Evolutionary conservation across 495 filamentous ascomycete species (phyloP).

Genomic region (Penicillium salamii): DNA sequence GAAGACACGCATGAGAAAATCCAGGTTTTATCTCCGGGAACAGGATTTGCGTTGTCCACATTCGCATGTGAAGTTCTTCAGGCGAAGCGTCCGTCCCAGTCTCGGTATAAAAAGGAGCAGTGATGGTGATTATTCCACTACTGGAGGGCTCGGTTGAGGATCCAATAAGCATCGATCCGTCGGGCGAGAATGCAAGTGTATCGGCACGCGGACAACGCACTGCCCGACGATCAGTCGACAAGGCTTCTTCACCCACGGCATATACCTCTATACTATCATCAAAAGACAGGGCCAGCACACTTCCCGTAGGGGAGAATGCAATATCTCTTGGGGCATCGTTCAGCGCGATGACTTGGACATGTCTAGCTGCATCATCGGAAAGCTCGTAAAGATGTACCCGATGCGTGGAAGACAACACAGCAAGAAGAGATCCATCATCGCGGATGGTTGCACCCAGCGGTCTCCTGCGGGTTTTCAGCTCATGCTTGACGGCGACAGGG

Average conservation of each 20-base stretch:
- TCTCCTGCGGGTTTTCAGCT: constrained; percentile 75
- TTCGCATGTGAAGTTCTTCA: constrained; percentile 65
- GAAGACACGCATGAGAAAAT: constrained; percentile 71
- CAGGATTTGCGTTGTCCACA: constrained; percentile 87
- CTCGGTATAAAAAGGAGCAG: constrained; percentile 71
- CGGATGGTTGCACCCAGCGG: constrained; percentile 76
- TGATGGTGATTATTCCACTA: constrained; percentile 72
- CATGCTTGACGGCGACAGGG: constrained; percentile 62
- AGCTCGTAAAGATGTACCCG: constrained; percentile 80
- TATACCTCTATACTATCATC: constrained; percentile 84
- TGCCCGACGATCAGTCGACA: constrained; percentile 67
- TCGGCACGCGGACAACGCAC: constrained; percentile 82
- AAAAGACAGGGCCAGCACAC: constrained; percentile 82
- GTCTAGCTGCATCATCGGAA: constrained; percentile 55
- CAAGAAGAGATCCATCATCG: constrained; percentile 73
- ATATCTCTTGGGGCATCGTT: constrained; percentile 76
- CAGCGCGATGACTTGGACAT: constrained; percentile 65
- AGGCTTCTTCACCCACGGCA: constrained; percentile 60
- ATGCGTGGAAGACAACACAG: constrained; percentile 77
- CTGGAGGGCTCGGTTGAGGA: constrained; percentile 63
- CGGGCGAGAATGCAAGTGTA: constrained; percentile 73
- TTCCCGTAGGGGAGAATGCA: constrained; percentile 74
- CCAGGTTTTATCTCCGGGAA: constrained; percentile 76
- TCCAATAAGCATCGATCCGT: constrained; percentile 81
- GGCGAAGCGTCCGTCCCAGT: constrained; percentile 43